A percentile compares a stretch with the other conserved stretches of the same genome.
These are phyloP conservation scores for Thalassiosira sp. DNA, from an alignment of 352 stramenopile species.

Conservation along the genomic window DNA sequence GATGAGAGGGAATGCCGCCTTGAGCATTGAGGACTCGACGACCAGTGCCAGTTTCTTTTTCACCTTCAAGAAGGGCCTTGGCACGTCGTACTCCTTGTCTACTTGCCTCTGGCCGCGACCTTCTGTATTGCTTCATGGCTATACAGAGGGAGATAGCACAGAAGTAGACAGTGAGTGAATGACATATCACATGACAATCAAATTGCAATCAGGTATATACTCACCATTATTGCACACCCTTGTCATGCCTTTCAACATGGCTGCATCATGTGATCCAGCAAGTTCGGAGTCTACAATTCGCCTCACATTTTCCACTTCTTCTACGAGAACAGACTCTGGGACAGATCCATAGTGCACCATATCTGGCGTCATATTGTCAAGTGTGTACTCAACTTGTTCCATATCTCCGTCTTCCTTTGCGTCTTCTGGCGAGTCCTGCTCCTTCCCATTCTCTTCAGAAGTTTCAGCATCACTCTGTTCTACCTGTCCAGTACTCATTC, in stretches of 20 bases:
- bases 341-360: slow-evolving; percentile 98
- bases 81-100: slow-evolving; percentile 92
- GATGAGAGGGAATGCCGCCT: slow-evolving; percentile 88
- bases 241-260: slow-evolving; percentile 64
- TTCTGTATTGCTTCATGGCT: slow-evolving; percentile 96
- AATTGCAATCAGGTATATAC: neutral
- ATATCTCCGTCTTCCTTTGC: slow-evolving; percentile 16
- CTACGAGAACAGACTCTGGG: slow-evolving; percentile 91
- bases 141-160: slow-evolving; percentile 28
- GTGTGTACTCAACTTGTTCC: slow-evolving; percentile 84
- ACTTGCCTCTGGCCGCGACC: slow-evolving; percentile 93
- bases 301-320: slow-evolving; percentile 94
- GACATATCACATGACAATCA: neutral
- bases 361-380: slow-evolving; percentile 92
- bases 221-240: slow-evolving; percentile 90
- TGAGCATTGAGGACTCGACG: slow-evolving; percentile 48
- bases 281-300: slow-evolving; percentile 86
- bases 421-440: neutral
- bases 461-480: slow-evolving; percentile 27
- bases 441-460: slow-evolving; percentile 9
- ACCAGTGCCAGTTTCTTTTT: slow-evolving; percentile 63
- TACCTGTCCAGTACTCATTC: slow-evolving; percentile 54
- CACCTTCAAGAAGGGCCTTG: slow-evolving; percentile 89
- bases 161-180: slow-evolving; percentile 12
- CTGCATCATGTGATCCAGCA: slow-evolving; percentile 67